Evolutionary conservation across 306 rosid genomes (phyloP), one percentile per base, ranked within the genome.

Genomic region (Pterocarpus santalinus): DNA sequence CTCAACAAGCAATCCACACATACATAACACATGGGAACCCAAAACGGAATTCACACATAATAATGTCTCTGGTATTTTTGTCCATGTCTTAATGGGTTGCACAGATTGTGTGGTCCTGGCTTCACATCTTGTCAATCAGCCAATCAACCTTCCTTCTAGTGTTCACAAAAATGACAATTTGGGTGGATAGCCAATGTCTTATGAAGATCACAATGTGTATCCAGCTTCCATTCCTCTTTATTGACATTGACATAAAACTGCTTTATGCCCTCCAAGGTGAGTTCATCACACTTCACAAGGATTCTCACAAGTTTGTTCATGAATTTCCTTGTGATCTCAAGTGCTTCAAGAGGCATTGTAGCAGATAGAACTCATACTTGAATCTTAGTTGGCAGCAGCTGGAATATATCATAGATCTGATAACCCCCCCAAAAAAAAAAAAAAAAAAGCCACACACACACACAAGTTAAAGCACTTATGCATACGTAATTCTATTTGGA

Each of bases 271-370:
- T 22, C 28, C 28, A 22, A 22, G 28, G 28, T 22, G 28, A 22
- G 28, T 22, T 22, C 28, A 22, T 22, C 28, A 67, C 89, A 90
- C 83, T 89, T 89, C 84, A 89, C 92, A 34, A 89, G 92, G 61
- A 89, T 87, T 78, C 92, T 87, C 74, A 89, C 90, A 51, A 90
- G 92, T 66, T 89, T 89, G 84, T 85, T 87, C 92, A 89, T 89
- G 15, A 89, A 89, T 71, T 89, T 89, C 79, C 90, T 87, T 35
- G 90, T 89, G 83, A 89, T 89, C 85, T 89, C 92, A 14, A 89
- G 87, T 16, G 92, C 92, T 84, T 89, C 92, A 43, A 90, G 68
- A 89, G 28, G 28, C 28, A 22, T 22, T 22, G 28, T 22, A 22
- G 28, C 28, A 22, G 28, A 22, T 22, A 22, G 87, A 7, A 89